phyloP scores from a whole-genome alignment of 2,329 filamentous ascomycete species.

The Fusarium staphyleae region DNA sequence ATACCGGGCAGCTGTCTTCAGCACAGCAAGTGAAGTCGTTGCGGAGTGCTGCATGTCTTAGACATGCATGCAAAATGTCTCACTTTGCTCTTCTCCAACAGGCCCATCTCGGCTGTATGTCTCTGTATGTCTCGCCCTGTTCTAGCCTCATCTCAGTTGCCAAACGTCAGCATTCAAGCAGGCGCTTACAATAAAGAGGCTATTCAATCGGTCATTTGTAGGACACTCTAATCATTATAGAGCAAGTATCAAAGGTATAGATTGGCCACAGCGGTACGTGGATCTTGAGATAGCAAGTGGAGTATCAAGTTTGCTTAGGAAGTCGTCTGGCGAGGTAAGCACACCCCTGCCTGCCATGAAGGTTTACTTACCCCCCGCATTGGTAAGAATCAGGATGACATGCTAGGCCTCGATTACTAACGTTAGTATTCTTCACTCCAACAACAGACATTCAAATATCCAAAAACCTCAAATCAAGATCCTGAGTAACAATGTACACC shows the following conservation, averaged over 20 bases:
- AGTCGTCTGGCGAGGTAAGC: neutral
- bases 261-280: constrained; percentile 8
- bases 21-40: constrained; percentile 37
- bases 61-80: constrained; percentile 50
- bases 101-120: constrained; percentile 43
- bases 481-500: constrained; percentile 8
- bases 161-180: constrained; percentile 18
- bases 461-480: constrained; percentile 26
- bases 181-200: neutral
- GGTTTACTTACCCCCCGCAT: constrained; percentile 2
- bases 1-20: constrained; percentile 18
- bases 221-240: neutral
- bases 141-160: constrained; percentile 19
- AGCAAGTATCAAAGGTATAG: neutral
- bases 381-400: constrained; percentile 19
- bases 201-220: neutral
- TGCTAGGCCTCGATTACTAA: constrained; percentile 9
- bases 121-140: constrained; percentile 39
- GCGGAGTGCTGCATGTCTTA: constrained; percentile 44
- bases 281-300: constrained; percentile 13
- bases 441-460: neutral
- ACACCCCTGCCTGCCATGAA: constrained; percentile 10
- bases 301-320: neutral
- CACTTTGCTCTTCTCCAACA: constrained; percentile 46
- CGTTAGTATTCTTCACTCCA: constrained; percentile 3